Evolutionary conservation across 2,329 filamentous ascomycete species (phyloP), one percentile per base, ranked within the genome.

Genomic region (Talaromyces piceae): DNA sequence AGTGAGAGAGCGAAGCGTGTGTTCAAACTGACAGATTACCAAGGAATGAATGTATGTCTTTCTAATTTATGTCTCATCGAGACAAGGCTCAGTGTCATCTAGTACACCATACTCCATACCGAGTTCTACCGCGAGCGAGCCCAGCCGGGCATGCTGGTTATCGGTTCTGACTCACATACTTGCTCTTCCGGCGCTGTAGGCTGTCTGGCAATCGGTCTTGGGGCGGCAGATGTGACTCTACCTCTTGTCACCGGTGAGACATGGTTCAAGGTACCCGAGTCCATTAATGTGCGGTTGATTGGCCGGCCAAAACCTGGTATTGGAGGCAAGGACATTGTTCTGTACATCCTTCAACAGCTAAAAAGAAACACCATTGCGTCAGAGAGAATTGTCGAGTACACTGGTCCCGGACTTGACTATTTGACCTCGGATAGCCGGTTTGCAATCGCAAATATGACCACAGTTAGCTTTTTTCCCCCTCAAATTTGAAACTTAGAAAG

Each of bases 391-490:
- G 73, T 77, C 2, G 74, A 76, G 57, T 76, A 72, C 49, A 66
- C 61, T 4, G 74, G 74, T 0, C 65, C 71, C 0, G 72, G 74
- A 0, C 54, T 69, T 1, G 53, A 64, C 25, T 59, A 69, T 49
- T 59, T 76, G 2, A 69, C 66, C 0, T 64, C 59, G 12, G 73
- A 76, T 60, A 73, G 71, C 0, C 61, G 74, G 2, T 77, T 76
- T 58, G 73, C 73, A 0, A 73, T 76, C 47, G 62, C 65, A 18
- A 76, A 77, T 51, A 76, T 76, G 73, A 71, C 66, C 0, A 73
- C 73, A 3, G 53, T 54, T 37, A 25, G 46, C 22, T 27, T n/a
- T 18, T n/a, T 26, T 26, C 11, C 12, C 20, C 9, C 25, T 22
- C 20, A 5, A 4, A 31, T 27, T 4, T 26, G 3, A 5, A 28